Percentiles rank a stretch among this genome's conserved stretches.
Conservation (phyloP, 192 early-diverging fungal species). For the Powellomyces hirtus region DNA sequence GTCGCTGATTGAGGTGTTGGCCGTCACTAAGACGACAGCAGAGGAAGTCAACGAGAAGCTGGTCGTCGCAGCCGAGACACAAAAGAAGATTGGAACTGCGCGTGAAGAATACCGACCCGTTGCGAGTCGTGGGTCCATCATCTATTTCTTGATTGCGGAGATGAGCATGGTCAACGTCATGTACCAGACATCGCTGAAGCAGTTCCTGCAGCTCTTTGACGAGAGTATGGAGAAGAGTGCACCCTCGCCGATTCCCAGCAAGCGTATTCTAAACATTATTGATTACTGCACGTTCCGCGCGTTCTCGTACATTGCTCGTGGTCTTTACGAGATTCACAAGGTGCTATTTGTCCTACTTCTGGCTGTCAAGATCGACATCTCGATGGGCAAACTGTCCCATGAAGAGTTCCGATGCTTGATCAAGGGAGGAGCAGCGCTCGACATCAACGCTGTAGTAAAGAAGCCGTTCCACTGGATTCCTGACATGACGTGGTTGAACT, state of each 20-base stretch:
- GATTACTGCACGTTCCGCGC: slow-evolving; percentile 64
- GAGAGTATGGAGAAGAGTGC: slow-evolving; percentile 64
- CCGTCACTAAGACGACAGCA: slow-evolving; percentile 60
- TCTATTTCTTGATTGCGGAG: slow-evolving; percentile 68
- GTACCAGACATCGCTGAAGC: slow-evolving; percentile 66
- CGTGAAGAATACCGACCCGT: slow-evolving; percentile 67
- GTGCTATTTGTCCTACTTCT: slow-evolving; percentile 59
- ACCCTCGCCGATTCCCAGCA: slow-evolving; percentile 63
- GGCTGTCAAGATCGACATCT: slow-evolving; percentile 64
- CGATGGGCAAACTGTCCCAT: slow-evolving; percentile 45
- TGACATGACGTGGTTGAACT: slow-evolving; percentile 66
- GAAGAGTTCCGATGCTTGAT: slow-evolving; percentile 67
- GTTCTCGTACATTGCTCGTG: slow-evolving; percentile 57
- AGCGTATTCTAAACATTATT: slow-evolving; percentile 67
- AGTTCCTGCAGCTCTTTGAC: slow-evolving; percentile 67
- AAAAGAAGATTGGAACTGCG: slow-evolving; percentile 64
- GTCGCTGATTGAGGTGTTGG: slow-evolving; percentile 66
- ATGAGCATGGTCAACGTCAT: slow-evolving; percentile 69
- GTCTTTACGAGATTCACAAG: slow-evolving; percentile 66
- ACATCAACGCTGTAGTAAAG: slow-evolving; percentile 64
- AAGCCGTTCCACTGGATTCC: slow-evolving; percentile 71
- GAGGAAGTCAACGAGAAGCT: slow-evolving; percentile 69
- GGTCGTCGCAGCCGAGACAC: slow-evolving; percentile 61
- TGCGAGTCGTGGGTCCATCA: slow-evolving; percentile 58
- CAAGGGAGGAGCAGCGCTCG: slow-evolving; percentile 63